phyloP scores from a whole-genome alignment of 495 filamentous ascomycete species.

The Poronia punctata region DNA sequence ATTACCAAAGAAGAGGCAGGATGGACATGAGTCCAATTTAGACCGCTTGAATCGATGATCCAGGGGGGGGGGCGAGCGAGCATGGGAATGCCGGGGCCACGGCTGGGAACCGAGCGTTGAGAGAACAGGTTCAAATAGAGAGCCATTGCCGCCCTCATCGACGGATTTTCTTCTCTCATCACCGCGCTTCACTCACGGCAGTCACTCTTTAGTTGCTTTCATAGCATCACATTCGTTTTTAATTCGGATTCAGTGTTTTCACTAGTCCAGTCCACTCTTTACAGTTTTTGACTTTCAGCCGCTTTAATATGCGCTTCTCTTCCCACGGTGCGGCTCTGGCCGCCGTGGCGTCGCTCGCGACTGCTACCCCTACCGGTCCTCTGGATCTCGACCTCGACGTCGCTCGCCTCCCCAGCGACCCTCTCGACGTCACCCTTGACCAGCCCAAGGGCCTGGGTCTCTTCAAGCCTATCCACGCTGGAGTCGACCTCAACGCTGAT shows the following conservation, averaged over 20 bases:
- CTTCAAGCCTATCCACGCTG: conserved; percentile 19
- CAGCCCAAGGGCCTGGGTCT: conserved; percentile 12
- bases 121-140: conserved; percentile 23
- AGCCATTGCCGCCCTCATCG: conserved; percentile 11
- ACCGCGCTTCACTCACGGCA: conserved; percentile 22
- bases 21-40: conserved; percentile 1
- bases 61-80: no score
- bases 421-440: conserved; percentile 15
- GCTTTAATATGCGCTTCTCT: conserved; percentile 23
- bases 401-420: conserved; percentile 12
- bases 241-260: conserved; percentile 18
- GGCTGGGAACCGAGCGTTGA: neutral
- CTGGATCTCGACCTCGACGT: conserved; percentile 9
- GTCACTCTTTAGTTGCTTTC: conserved; percentile 24
- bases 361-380: conserved; percentile 12
- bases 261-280: conserved; percentile 28
- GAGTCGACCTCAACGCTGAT: conserved; percentile 18
- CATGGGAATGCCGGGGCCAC: neutral
- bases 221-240: conserved; percentile 21
- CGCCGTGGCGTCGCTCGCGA: conserved; percentile 24
- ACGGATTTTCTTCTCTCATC: conserved; percentile 10
- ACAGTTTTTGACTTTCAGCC: conserved; percentile 15
- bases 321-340: conserved; percentile 25
- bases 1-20: neutral
- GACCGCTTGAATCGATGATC: neutral